Percentiles rank a stretch among this genome's conserved stretches.
These are phyloP conservation scores for Moniliella sp. DNA, from an alignment of 1,284 basidiomycete species.

Conservation along the genomic window DNA sequence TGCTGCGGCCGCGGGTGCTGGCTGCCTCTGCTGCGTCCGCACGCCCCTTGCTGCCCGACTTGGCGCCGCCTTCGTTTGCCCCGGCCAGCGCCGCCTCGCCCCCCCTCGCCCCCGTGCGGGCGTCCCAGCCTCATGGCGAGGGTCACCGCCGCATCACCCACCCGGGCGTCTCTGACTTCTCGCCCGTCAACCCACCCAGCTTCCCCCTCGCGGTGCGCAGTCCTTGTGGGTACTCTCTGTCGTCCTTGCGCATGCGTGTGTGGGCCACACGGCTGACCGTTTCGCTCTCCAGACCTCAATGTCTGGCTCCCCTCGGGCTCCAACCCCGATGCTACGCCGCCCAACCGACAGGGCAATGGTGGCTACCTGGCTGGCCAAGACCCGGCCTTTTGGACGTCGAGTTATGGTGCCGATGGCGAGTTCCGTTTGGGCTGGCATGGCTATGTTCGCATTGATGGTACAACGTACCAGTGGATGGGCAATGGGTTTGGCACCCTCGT, in stretches of 20 bases:
- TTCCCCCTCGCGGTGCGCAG: conserved; percentile 20
- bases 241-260: neutral
- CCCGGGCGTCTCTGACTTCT: too few relatives aligned
- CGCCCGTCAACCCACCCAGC: conserved; percentile 22
- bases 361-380: conserved; percentile 20
- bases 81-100: too few relatives aligned
- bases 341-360: conserved; percentile 20
- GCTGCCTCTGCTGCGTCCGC: too few relatives aligned
- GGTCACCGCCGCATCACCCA: too few relatives aligned
- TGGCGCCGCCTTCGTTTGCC: too few relatives aligned
- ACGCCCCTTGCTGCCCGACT: too few relatives aligned
- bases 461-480: conserved; percentile 26
- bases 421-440: conserved; percentile 21
- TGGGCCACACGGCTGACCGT: neutral
- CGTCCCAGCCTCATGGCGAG: too few relatives aligned
- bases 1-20: too few relatives aligned
- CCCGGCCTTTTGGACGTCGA: conserved; percentile 23
- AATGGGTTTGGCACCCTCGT: conserved; percentile 22
- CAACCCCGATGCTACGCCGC: conserved; percentile 10
- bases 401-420: conserved; percentile 24
- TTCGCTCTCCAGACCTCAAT: conserved; percentile 8
- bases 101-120: too few relatives aligned
- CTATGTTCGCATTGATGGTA: conserved; percentile 18
- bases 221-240: conserved; percentile 8
- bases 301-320: conserved; percentile 20